These are phyloP conservation scores for Annulohypoxylon maeteangense DNA, from an alignment of 495 filamentous ascomycete species.

Conservation along the genomic window DNA sequence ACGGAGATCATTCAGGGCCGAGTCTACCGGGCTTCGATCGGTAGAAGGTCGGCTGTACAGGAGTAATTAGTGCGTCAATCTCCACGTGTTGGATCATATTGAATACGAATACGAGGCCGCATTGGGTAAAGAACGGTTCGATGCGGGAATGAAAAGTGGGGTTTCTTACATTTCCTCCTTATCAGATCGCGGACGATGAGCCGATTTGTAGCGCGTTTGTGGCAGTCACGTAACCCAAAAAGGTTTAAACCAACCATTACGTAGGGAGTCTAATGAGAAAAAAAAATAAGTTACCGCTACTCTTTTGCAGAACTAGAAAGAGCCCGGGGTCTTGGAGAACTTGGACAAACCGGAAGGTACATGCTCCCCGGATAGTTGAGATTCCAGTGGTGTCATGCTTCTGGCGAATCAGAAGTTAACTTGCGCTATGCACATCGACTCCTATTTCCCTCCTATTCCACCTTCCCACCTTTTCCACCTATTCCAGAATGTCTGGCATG, in stretches of 20 bases:
- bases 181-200: conserved; percentile 42
- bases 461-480: conserved; percentile 19
- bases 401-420: conserved; percentile 29
- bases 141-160: conserved; percentile 39
- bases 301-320: background rate
- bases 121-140: background rate
- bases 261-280: conserved; percentile 2
- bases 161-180: conserved; percentile 25
- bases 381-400: conserved; percentile 40
- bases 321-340: conserved; percentile 36
- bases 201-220: conserved; percentile 27
- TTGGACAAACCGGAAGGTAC: background rate
- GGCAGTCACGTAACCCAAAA: conserved; percentile 24
- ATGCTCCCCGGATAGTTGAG: conserved; percentile 24
- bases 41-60: conserved; percentile 1
- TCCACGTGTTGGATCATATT: conserved; percentile 18
- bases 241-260: conserved; percentile 26
- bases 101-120: conserved; percentile 40
- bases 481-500: conserved; percentile 12
- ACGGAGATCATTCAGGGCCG: background rate
- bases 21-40: background rate
- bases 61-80: background rate
- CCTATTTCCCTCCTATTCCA: conserved; percentile 27
- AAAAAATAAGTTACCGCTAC: conserved; percentile 30
- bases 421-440: conserved; percentile 14